Base-by-base conservation (phyloP, 306 rosid species). In the Sesbania bispinosa region DNA sequence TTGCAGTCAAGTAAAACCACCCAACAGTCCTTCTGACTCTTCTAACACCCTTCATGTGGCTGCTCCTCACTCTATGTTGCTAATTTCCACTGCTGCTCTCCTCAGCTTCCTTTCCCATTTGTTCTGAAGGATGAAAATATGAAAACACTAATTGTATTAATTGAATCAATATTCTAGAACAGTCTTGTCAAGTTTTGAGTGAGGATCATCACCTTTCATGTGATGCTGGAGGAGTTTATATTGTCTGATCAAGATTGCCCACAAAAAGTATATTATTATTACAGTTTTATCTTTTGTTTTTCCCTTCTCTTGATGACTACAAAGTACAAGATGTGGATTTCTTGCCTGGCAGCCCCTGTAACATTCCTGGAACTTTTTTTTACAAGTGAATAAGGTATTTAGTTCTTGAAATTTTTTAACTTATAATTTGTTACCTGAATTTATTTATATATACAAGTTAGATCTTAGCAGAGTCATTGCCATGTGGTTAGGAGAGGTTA, bases 61-160 rank as follows among this genome's bases (percentile, higher is more conserved):
- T 32, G 32, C 85, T 61, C 42, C 80, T 24, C 77, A 57, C 19
- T 38, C 79, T 36, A 15, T 77, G 10, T 30, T 74, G 47, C 62
- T 73, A 4, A 13, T 75, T 36, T 16, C 69, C 47, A 5, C 53
- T 13, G 61, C 73, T 64, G 67, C 32, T 62, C 71, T 83, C 72
- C 4, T 81, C 2, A 38, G 64, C 43, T 67, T 75, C 27, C 38
- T 85, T 2, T 75, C 71, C 68, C 75, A 65, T 53, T 72, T 76
- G 23, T 65, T 71, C 45, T 87, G 66, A 85, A 18, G 53, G 10
- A 4, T 8, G 1, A 8, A 14, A 13, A 54, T 70, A 45, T 41
- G 60, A 18, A 18, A 15, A 57, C 23, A 47, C 18, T 29, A 7
- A 21, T 69, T 70, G 52, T 69, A 63, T 52, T 52, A 39, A 50